Percentiles rank a stretch among this genome's conserved stretches.
phyloP scores from a whole-genome alignment of 179 eudicot species.

The Silene noctiflora region DNA sequence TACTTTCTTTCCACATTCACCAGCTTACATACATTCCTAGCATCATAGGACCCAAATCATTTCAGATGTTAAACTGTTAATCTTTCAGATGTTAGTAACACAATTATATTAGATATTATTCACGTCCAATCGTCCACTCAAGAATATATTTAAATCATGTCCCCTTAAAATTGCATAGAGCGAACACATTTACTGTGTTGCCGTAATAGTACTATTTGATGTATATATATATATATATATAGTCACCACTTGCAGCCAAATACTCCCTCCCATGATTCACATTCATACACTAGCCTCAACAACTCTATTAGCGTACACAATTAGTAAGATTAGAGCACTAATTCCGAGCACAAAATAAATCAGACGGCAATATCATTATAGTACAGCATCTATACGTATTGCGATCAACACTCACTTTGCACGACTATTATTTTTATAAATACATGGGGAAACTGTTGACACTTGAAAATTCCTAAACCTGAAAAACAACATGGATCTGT shows the following conservation, averaged over 20 bases:
- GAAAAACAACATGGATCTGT: slow-evolving; percentile 15
- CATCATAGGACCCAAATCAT: not conserved
- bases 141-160: not conserved
- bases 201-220: not conserved
- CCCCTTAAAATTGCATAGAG: not conserved
- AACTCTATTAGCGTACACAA: slow-evolving; percentile 17
- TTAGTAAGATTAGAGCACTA: slow-evolving; percentile 5
- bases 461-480: slow-evolving; percentile 20
- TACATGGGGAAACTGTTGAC: not conserved
- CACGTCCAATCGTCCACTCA: not conserved
- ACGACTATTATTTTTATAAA: slow-evolving; percentile 4
- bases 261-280: slow-evolving; percentile 1
- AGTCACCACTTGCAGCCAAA: slow-evolving; percentile 6
- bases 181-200: not conserved
- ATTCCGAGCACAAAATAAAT: not conserved
- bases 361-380: not conserved
- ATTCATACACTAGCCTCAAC: slow-evolving; percentile 4
- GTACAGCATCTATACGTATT: not conserved
- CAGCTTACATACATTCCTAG: not conserved
- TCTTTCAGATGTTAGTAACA: not conserved
- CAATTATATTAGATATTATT: not conserved
- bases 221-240: not conserved
- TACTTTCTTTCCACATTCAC: not conserved
- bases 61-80: not conserved
- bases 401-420: too few relatives aligned